Percentiles rank a stretch among this genome's conserved stretches.
phyloP scores from a whole-genome alignment of 192 early-diverging fungal genomes.

The Coemansia sp. region DNA sequence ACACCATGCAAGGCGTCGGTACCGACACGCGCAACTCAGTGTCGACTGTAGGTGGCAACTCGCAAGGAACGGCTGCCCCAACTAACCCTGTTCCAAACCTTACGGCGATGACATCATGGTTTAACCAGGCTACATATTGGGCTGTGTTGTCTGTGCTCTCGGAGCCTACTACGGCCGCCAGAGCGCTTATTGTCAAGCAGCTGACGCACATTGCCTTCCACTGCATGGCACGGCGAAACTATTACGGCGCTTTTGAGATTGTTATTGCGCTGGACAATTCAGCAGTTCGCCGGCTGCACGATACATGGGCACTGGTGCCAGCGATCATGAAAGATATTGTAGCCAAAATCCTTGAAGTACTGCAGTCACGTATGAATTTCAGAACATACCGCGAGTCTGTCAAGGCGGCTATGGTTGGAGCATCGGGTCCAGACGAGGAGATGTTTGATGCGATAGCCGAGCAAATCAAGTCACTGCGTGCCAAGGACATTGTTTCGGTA shows the following conservation, averaged over 20 bases:
- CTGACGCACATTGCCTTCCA: conserved; percentile 52
- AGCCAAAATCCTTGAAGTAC: conserved; percentile 29
- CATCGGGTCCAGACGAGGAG: conserved; percentile 47
- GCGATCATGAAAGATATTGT: conserved; percentile 46
- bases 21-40: conserved; percentile 25
- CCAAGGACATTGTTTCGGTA: conserved; percentile 36
- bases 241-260: conserved; percentile 54
- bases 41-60: conserved; percentile 8
- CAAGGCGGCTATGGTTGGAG: conserved; percentile 41
- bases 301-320: conserved; percentile 48
- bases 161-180: conserved; percentile 34
- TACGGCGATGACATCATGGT: conserved; percentile 51
- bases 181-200: conserved; percentile 46
- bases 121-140: conserved; percentile 55
- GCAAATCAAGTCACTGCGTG: conserved; percentile 40
- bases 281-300: conserved; percentile 49
- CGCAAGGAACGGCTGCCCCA: conserved; percentile 4
- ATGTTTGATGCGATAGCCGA: conserved; percentile 37
- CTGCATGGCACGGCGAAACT: conserved; percentile 52
- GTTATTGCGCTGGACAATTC: conserved; percentile 51
- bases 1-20: conserved; percentile 43
- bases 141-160: conserved; percentile 46
- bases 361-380: conserved; percentile 51
- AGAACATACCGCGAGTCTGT: conserved; percentile 50
- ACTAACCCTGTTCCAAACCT: conserved; percentile 46